Conservation (phyloP, 2,329 filamentous ascomycete genomes). For the Cladosporium sp. region DNA sequence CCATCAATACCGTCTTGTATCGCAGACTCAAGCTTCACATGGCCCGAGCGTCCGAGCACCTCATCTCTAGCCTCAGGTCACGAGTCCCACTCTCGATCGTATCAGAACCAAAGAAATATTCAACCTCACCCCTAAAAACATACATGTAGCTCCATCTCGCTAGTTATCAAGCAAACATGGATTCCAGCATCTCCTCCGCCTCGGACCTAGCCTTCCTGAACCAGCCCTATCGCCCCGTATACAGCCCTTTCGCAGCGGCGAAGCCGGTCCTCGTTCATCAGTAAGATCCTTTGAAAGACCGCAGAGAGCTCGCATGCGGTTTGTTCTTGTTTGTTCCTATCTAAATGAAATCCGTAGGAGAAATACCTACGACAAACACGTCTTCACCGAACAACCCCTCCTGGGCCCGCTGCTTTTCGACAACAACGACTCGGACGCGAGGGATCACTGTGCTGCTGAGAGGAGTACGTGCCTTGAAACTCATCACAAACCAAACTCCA, state of each 20-base stretch:
- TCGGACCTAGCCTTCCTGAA: slow-evolving; percentile 26
- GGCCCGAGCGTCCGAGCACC: too few relatives aligned
- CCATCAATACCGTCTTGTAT: too few relatives aligned
- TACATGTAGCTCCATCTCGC: too few relatives aligned
- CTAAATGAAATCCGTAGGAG: slow-evolving; percentile 29
- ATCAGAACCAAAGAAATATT: too few relatives aligned
- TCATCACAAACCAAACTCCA: too few relatives aligned
- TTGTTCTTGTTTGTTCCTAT: too few relatives aligned
- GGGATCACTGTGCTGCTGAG: slow-evolving; percentile 77
- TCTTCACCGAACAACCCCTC: slow-evolving; percentile 60
- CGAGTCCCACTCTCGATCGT: too few relatives aligned
- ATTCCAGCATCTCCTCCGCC: slow-evolving; percentile 2
- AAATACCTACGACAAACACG: slow-evolving; percentile 38
- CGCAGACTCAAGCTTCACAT: too few relatives aligned
- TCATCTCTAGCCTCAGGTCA: too few relatives aligned
- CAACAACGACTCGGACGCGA: slow-evolving; percentile 68
- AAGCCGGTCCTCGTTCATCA: slow-evolving; percentile 49
- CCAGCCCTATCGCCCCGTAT: slow-evolving; percentile 47
- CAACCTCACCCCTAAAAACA: too few relatives aligned
- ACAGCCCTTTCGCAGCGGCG: slow-evolving; percentile 46
- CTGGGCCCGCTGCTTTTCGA: slow-evolving; percentile 68
- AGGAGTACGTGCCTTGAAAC: slow-evolving; percentile 56
- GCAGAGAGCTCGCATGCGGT: too few relatives aligned
- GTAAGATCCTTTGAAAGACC: too few relatives aligned
- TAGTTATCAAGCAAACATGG: slow-evolving; percentile 3